Percentiles rank a stretch among this genome's conserved stretches.
These are phyloP conservation scores for Besnoitia besnoiti DNA, from an alignment of 169 alveolate species.

Conservation along the genomic window DNA sequence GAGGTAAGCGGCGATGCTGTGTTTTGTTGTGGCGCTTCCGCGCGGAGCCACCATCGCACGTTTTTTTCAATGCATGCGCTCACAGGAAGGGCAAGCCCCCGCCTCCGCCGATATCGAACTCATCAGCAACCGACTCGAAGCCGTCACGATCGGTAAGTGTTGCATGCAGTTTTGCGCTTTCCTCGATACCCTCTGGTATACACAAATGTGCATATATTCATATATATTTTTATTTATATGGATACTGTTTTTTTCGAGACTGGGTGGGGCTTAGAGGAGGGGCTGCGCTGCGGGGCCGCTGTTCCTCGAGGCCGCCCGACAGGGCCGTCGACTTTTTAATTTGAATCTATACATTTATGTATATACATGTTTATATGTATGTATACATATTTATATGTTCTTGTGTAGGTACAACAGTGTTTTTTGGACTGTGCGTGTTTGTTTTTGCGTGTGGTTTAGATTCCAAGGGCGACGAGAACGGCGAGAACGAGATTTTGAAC, in stretches of 20 bases:
- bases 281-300: neutral
- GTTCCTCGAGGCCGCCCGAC: neutral
- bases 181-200: no score
- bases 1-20: no score
- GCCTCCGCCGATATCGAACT: constrained; percentile 19
- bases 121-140: constrained; percentile 19
- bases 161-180: no score
- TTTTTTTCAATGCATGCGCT: no score
- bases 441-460: no score
- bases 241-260: no score
- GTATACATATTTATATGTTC: neutral
- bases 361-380: neutral
- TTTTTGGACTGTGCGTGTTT: neutral
- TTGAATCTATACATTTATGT: neutral
- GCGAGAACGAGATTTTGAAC: constrained; percentile 33
- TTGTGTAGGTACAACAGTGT: no score
- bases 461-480: neutral
- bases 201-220: neutral
- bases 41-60: no score
- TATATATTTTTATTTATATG: no score
- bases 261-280: neutral
- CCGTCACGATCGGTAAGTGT: neutral
- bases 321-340: neutral
- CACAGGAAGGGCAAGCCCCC: no score
- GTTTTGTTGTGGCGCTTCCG: no score